These are phyloP conservation scores for Ophiocordyceps camponoti-leonardi DNA, from an alignment of 2,329 filamentous ascomycete species.

Conservation along the genomic window DNA sequence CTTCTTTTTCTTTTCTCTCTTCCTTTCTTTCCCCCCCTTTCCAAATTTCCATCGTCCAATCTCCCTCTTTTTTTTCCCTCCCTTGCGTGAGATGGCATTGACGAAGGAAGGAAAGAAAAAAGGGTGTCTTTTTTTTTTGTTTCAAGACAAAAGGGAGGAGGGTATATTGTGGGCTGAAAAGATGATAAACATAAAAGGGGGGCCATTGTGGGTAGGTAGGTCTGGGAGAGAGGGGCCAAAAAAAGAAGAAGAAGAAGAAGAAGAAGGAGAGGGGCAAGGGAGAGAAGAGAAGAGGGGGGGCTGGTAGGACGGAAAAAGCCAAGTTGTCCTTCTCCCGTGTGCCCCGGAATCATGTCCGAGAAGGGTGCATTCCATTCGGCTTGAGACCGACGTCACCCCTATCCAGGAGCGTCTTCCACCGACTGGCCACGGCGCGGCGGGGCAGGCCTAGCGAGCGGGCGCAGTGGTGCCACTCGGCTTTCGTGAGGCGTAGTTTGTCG, in stretches of 20 bases:
- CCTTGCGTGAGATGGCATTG: too few species aligned
- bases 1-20: not conserved
- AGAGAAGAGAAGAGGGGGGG: too few species aligned
- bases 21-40: not conserved
- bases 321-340: not conserved
- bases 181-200: too few species aligned
- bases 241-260: not conserved
- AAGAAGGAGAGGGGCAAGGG: not conserved
- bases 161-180: not conserved
- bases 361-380: slow-evolving; percentile 30
- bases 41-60: not conserved
- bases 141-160: too few species aligned
- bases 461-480: slow-evolving; percentile 51
- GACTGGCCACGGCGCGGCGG: slow-evolving; percentile 33
- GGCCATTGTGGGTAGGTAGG: too few species aligned
- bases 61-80: not conserved
- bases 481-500: slow-evolving; percentile 47
- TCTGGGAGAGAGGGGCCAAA: slow-evolving; percentile 7
- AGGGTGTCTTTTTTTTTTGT: too few species aligned
- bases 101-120: too few species aligned
- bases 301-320: not conserved
- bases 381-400: slow-evolving; percentile 44
- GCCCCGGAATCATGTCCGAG: slow-evolving; percentile 27
- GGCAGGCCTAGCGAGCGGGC: slow-evolving; percentile 45
- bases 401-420: slow-evolving; percentile 47